phyloP scores from a whole-genome alignment of 345 rosid species.

The Schrenkiella parvula region DNA sequence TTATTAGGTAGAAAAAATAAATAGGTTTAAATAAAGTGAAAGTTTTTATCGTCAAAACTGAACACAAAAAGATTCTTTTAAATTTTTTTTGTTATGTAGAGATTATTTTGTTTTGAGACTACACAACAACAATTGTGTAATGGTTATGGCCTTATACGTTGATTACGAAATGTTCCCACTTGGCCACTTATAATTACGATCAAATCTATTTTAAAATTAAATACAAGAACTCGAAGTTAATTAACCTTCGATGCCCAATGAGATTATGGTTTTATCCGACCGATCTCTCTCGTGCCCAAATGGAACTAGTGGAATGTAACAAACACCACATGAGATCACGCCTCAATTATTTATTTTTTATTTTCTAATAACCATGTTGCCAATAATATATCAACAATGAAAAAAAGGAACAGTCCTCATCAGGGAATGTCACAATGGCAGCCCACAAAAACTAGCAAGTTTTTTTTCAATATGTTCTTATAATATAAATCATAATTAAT shows the following conservation, averaged over 20 bases:
- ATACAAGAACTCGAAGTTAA: background rate
- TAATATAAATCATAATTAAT: no score
- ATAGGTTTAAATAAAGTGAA: background rate
- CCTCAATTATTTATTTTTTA: background rate
- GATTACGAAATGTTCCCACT: background rate
- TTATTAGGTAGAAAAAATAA: slow-evolving; percentile 9
- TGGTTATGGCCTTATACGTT: background rate
- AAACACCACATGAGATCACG: slow-evolving; percentile 30
- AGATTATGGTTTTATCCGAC: background rate
- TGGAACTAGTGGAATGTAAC: slow-evolving; percentile 25
- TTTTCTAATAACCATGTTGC: slow-evolving; percentile 4
- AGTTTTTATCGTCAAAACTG: background rate
- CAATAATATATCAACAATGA: background rate
- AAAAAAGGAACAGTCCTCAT: slow-evolving; percentile 2
- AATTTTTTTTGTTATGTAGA: background rate
- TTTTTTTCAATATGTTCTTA: no score
- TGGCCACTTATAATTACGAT: background rate
- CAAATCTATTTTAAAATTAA: background rate
- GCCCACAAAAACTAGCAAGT: background rate
- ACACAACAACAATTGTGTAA: background rate
- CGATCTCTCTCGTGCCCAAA: slow-evolving; percentile 3
- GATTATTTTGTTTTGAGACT: background rate
- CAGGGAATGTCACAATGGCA: background rate
- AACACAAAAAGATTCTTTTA: background rate
- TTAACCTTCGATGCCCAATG: background rate